phyloP scores from a whole-genome alignment of 495 filamentous ascomycete genomes.

The Talaromyces proteolyticus region DNA sequence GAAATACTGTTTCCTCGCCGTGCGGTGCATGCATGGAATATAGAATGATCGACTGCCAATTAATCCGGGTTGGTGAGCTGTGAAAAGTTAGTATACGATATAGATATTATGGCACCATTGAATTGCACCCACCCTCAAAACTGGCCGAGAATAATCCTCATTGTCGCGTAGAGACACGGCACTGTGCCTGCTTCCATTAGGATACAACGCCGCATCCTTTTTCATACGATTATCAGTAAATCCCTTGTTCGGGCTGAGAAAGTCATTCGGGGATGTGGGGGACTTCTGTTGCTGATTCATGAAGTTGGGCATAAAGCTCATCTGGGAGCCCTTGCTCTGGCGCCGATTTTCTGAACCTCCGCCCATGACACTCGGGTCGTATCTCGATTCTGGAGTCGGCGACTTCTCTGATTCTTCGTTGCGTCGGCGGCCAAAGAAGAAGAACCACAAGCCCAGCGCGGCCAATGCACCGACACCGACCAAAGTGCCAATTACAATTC shows the following conservation, averaged over 20 bases:
- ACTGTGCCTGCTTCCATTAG: conserved; percentile 43
- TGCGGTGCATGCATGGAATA: conserved; percentile 12
- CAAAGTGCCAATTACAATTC: conserved; percentile 44
- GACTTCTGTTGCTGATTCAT: conserved; percentile 18
- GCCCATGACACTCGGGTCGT: conserved; percentile 23
- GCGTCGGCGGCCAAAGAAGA: conserved; percentile 34
- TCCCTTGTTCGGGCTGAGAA: conserved; percentile 19
- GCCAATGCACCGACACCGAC: conserved; percentile 35
- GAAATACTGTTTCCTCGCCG: conserved; percentile 3
- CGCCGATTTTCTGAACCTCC: conserved; percentile 28
- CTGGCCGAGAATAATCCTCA: conserved; percentile 52
- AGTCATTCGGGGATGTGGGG: conserved; percentile 13
- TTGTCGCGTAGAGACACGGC: conserved; percentile 48
- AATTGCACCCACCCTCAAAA: conserved; percentile 41
- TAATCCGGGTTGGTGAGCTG: conserved; percentile 53
- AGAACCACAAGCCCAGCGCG: conserved; percentile 33
- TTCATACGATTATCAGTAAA: conserved; percentile 43
- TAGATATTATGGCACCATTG: neutral
- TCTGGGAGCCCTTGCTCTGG: conserved; percentile 41
- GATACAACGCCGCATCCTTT: conserved; percentile 34
- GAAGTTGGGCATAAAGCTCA: conserved; percentile 35
- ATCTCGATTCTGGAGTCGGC: conserved; percentile 17
- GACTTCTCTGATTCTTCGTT: conserved; percentile 17
- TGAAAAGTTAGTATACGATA: conserved; percentile 8
- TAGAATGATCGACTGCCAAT: conserved; percentile 5